Evolutionary conservation across 345 rosid genomes (phyloP), one percentile per base, ranked within the genome.

Genomic region (Eucalyptus shirleyi): DNA sequence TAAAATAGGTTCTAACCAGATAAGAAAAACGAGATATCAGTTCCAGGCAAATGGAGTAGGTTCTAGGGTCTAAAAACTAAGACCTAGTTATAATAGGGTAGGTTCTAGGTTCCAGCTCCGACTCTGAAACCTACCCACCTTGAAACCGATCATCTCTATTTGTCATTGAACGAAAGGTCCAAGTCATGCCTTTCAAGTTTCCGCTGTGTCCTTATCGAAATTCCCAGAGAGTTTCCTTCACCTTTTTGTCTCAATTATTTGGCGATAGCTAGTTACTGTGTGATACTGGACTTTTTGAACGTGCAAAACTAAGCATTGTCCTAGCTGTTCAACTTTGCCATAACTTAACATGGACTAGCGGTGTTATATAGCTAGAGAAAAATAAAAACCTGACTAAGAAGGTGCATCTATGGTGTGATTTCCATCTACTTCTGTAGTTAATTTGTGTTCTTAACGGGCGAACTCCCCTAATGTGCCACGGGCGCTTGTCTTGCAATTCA

Each of bases 21-120:
- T 19, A 0, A 7, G 24, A 53, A 53, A 53, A 53, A 53, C 2
- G 4, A 3, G 56, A 53, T 53, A 53, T 0, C 0, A 5, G 9
- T 7, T 53, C 56, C 24, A 53, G 7, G 56, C 24, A 53, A 53
- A 53, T 53, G 0, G 23, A 3, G 56, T 53, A 19, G 24, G 2
- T 18, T 53, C 2, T 19, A 19, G 56, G 24, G 24, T 53, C 56
- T 0, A 53, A 53, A 53, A 19, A 19, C 56, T 53, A 7, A 19
- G 4, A 53, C 0, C 4, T 0, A 8, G 0, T 53, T 53, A 53
- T 53, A 53, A 19, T 53, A 53, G 4, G 56, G 10, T 53, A 53
- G 56, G 24, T 53, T 53, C 24, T 53, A 53, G 56, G 24, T 53
- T 53, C 4, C 2, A 5, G 24, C 56, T 53, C 0, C 10, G 10